Evolutionary conservation across 306 rosid species (phyloP), one percentile per base, ranked within the genome.

Genomic region (Prunus mira): DNA sequence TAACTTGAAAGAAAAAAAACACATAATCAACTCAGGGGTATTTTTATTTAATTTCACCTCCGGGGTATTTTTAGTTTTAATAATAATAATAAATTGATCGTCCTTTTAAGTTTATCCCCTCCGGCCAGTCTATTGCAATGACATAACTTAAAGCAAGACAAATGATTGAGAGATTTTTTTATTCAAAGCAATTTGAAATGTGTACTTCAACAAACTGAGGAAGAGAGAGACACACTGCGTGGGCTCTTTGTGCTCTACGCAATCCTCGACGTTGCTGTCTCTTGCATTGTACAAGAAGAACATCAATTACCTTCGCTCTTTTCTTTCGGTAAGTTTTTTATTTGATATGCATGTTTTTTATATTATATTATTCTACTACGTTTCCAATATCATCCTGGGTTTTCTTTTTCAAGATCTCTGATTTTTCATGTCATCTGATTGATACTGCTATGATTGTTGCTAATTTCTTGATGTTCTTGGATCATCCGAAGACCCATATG

Each of bases 231-330:
- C 15, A 14, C 41, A 9, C 25, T 10, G 25, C 68, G 77, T 45
- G 69, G 69, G 56, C 66, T 57, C 18, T 20, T 38, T 22, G 5
- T 72, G 67, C 76, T 72, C 66, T 56, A 72, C 76, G 76, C 67
- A 38, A 72, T 14, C 64, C 76, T 17, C 1, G 67, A 22, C 28
- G 38, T 57, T n/a, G 28, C 65, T 71, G 51, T 57, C 22, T 18
- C 10, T 73, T 60, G 46, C 77, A 73, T 60, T 61, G 58, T 67
- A 58, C 32, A 49, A 45, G 60, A 69, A 25, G 18, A 25, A 73
- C 46, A 27, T 43, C 63, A 32, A 25, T 27, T 25, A 9, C 17
- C 56, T 15, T 58, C 17, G 5, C 5, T 43, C 58, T 18, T 27
- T 9, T 45, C 43, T 73, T 58, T 14, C 76, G 1, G 77, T 45